Conservation (phyloP, 768 basidiomycete species). For the Zangia roseola region DNA sequence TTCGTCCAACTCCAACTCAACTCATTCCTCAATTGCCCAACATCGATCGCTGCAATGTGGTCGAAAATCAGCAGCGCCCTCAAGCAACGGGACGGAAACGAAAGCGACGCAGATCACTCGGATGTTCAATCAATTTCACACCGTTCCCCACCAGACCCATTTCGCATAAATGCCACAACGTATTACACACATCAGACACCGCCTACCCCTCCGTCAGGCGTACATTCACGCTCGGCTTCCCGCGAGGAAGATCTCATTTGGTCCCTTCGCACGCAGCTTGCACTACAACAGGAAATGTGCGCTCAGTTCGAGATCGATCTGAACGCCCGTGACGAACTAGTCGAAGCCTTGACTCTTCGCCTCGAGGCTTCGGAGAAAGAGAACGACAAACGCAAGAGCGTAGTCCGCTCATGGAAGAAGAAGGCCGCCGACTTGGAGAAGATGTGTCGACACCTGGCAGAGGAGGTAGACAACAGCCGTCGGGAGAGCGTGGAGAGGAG, state of each 20-base stretch:
- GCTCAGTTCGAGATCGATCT: conserved; percentile 77
- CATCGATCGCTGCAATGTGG: conserved; percentile 46
- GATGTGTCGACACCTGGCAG: conserved; percentile 66
- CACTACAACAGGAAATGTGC: conserved; percentile 72
- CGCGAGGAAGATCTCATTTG: conserved; percentile 71
- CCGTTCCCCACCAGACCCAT: conserved; percentile 63
- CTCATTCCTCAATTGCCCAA: background rate
- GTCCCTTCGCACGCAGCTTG: conserved; percentile 71
- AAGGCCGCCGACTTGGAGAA: conserved; percentile 74
- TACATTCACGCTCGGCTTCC: conserved; percentile 59
- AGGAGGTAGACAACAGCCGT: conserved; percentile 83
- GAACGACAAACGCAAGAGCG: conserved; percentile 53
- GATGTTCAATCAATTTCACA: conserved; percentile 28
- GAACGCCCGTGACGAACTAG: conserved; percentile 68
- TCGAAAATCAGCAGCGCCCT: conserved; percentile 58
- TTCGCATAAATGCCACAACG: conserved; percentile 67
- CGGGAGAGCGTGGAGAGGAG: conserved; percentile 80
- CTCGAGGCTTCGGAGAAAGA: conserved; percentile 59
- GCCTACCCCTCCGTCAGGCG: conserved; percentile 54
- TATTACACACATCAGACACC: conserved; percentile 79
- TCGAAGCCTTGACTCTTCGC: conserved; percentile 56
- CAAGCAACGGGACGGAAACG: conserved; percentile 38
- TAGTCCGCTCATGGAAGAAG: conserved; percentile 67
- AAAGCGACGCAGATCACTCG: conserved; percentile 19
- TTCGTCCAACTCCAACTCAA: background rate